Evolutionary conservation across 2,329 filamentous ascomycete genomes (phyloP).

Genomic region (Pseudogymnoascus sp.): DNA sequence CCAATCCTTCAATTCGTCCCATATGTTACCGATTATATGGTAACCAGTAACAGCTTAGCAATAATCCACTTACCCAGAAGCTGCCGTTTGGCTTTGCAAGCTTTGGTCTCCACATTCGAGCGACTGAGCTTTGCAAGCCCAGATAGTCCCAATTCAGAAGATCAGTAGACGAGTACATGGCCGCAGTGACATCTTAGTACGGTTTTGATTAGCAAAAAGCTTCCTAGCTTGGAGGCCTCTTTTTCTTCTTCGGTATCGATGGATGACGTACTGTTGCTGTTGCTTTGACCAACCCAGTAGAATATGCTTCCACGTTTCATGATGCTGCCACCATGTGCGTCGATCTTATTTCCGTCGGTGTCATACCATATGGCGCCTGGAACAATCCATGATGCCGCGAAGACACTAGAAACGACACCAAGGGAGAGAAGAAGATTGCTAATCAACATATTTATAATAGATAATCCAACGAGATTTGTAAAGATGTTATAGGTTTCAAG

Average conservation of each 20-base stretch:
- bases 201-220: constrained; percentile 11
- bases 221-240: not conserved
- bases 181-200: constrained; percentile 31
- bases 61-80: too few species aligned
- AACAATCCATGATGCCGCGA: constrained; percentile 32
- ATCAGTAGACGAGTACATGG: constrained; percentile 34
- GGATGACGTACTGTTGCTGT: constrained; percentile 29
- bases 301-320: constrained; percentile 31
- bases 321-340: constrained; percentile 34
- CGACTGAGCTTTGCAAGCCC: constrained; percentile 27
- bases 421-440: constrained; percentile 1
- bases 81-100: constrained; percentile 33
- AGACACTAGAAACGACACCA: constrained; percentile 8
- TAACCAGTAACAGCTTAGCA: too few species aligned
- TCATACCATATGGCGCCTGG: constrained; percentile 34
- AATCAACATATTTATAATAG: too few species aligned
- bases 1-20: too few species aligned
- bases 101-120: constrained; percentile 35
- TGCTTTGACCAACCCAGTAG: constrained; percentile 34
- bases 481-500: too few species aligned
- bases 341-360: constrained; percentile 32
- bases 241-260: too few species aligned
- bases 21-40: too few species aligned
- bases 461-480: too few species aligned
- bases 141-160: constrained; percentile 34